Evolutionary conservation across 2,329 filamentous ascomycete species (phyloP).

Genomic region (Botrytis paeoniae): DNA sequence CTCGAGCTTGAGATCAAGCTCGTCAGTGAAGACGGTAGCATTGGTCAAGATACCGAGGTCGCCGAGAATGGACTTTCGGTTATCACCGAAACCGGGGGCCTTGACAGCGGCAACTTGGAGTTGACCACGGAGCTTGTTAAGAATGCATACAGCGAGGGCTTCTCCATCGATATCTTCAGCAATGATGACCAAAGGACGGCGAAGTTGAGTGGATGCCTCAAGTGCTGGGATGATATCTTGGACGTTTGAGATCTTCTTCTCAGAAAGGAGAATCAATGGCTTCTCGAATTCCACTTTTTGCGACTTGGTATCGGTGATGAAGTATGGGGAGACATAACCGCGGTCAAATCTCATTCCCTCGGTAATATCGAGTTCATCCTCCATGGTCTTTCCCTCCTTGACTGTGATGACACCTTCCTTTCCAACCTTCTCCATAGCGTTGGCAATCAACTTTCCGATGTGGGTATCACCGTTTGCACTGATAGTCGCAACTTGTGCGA

Average conservation of each 20-base stretch:
- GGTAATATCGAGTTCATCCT: constrained; percentile 96
- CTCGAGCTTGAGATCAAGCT: constrained; percentile 98
- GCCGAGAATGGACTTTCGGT: constrained; percentile 99
- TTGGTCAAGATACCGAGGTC: constrained; percentile 95
- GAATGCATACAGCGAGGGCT: constrained; percentile 96
- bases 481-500: constrained; percentile 97
- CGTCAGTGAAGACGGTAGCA: constrained; percentile 94
- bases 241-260: constrained; percentile 99
- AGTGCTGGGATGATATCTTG: constrained; percentile 98
- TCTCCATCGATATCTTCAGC: constrained; percentile 99
- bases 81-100: constrained; percentile 98
- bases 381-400: constrained; percentile 98
- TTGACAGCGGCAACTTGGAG: constrained; percentile 98
- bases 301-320: constrained; percentile 98
- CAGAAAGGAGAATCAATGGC: constrained; percentile 94
- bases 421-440: constrained; percentile 99
- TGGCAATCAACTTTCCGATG: constrained; percentile 93
- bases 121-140: constrained; percentile 99
- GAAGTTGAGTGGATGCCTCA: constrained; percentile 92
- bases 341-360: constrained; percentile 99
- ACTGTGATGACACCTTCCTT: constrained; percentile 99
- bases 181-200: constrained; percentile 95
- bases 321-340: constrained; percentile 97
- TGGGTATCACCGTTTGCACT: constrained; percentile 95
- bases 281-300: constrained; percentile 99